Evolutionary conservation across 2,329 filamentous ascomycete genomes (phyloP).

Genomic region (Monilinia fructicola): DNA sequence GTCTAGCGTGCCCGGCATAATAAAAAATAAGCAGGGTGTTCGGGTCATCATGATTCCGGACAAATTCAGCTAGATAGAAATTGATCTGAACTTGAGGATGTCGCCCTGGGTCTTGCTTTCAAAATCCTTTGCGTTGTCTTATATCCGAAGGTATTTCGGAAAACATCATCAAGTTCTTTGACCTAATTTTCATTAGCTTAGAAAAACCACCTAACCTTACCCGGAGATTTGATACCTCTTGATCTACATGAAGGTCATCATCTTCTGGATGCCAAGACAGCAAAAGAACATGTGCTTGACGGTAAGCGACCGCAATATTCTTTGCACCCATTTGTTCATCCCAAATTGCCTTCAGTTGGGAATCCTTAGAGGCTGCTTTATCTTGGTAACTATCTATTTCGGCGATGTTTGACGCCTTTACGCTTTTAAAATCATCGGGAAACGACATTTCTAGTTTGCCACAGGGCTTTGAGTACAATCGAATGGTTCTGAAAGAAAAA

Average conservation of each 20-base stretch:
- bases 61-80: neutral
- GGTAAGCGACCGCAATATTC: neutral
- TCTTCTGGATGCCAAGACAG: slow-evolving; percentile 16
- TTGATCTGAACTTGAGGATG: slow-evolving; percentile 2
- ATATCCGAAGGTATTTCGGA: slow-evolving; percentile 5
- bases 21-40: slow-evolving; percentile 11
- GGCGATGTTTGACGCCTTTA: too few relatives aligned
- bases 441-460: neutral
- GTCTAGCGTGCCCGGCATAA: slow-evolving; percentile 18
- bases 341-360: neutral
- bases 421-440: neutral
- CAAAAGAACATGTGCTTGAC: slow-evolving; percentile 9
- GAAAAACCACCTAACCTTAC: too few relatives aligned
- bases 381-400: neutral
- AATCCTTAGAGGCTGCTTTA: slow-evolving; percentile 9
- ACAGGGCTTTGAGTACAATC: neutral
- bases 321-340: slow-evolving; percentile 10
- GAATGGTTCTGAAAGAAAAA: neutral
- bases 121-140: slow-evolving; percentile 6
- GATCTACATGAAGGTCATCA: slow-evolving; percentile 13
- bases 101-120: neutral
- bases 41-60: neutral
- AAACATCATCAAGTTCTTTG: slow-evolving; percentile 1
- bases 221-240: neutral
- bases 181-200: neutral